Evolutionary conservation across 1,284 basidiomycete genomes (phyloP).

Genomic region (Leccinum pachyderme): DNA sequence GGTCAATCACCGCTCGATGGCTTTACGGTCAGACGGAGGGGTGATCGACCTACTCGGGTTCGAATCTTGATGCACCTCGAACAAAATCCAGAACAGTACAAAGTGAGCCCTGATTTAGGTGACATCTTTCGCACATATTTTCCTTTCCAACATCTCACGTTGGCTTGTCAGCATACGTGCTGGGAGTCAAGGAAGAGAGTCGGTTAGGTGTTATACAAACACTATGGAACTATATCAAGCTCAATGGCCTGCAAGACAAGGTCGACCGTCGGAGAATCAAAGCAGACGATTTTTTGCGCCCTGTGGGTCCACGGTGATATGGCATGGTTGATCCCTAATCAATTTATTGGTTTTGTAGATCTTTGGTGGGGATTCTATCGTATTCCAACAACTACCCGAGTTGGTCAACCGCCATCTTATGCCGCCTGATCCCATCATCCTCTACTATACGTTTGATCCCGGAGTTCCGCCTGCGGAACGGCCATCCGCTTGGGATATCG

Average conservation of each 20-base stretch:
- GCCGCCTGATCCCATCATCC: constrained; percentile 79
- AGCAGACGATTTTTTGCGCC: constrained; percentile 69
- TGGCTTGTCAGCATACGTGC: constrained; percentile 48
- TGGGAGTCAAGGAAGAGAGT: constrained; percentile 86
- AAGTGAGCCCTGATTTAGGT: constrained; percentile 78
- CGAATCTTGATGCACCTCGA: constrained; percentile 82
- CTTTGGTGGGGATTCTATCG: constrained; percentile 61
- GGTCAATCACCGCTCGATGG: constrained; percentile 73
- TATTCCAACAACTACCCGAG: constrained; percentile 85
- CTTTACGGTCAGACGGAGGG: constrained; percentile 84
- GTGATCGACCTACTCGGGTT: constrained; percentile 75
- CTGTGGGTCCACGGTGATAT: constrained; percentile 41
- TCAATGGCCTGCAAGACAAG: constrained; percentile 86
- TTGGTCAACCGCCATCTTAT: constrained; percentile 78
- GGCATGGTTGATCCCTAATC: neutral
- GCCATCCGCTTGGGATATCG: constrained; percentile 81
- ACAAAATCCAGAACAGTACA: constrained; percentile 86
- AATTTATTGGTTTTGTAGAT: constrained; percentile 43
- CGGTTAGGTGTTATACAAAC: constrained; percentile 80
- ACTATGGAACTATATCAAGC: constrained; percentile 92
- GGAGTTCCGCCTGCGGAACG: constrained; percentile 55
- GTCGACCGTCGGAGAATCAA: constrained; percentile 80
- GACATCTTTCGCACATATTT: constrained; percentile 12
- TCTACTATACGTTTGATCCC: constrained; percentile 78
- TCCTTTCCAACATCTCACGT: constrained; percentile 11